Percentiles rank a stretch among this genome's conserved stretches.
Evolutionary conservation across 2,329 filamentous ascomycete species (phyloP).

Genomic region (Nakataea oryzae): DNA sequence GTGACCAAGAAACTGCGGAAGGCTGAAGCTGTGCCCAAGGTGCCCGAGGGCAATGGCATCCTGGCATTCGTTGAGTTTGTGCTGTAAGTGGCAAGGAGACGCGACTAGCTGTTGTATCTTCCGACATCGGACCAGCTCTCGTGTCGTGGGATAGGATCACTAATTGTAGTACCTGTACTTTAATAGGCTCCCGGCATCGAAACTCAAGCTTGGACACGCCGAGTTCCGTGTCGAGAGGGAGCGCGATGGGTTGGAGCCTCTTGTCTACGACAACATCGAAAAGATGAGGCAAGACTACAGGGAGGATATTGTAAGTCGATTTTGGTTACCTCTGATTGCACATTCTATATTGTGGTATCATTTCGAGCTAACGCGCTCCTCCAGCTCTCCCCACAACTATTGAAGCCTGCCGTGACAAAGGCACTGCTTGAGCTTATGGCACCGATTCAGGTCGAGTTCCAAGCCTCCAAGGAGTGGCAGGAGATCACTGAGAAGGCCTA

Average conservation of each 20-base stretch:
- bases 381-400: constrained; percentile 69
- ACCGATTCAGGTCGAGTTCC: constrained; percentile 67
- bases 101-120: too few species aligned
- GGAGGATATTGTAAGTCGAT: constrained; percentile 58
- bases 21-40: constrained; percentile 65
- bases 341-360: constrained; percentile 5
- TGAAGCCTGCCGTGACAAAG: constrained; percentile 75
- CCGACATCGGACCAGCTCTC: background rate
- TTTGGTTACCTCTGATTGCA: background rate
- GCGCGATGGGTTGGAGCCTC: constrained; percentile 56
- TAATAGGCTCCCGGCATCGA: constrained; percentile 52
- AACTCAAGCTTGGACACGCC: constrained; percentile 42
- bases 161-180: background rate
- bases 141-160: background rate
- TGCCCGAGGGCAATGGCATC: constrained; percentile 77
- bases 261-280: constrained; percentile 69
- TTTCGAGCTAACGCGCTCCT: constrained; percentile 8
- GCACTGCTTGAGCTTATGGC: constrained; percentile 64
- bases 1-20: constrained; percentile 81
- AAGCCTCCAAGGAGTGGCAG: constrained; percentile 69
- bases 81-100: constrained; percentile 25
- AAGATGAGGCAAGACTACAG: constrained; percentile 71
- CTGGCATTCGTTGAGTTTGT: constrained; percentile 81
- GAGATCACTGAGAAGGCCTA: constrained; percentile 69
- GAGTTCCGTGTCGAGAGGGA: constrained; percentile 60